A percentile compares a stretch with the other conserved stretches of the same genome.
Conservation (phyloP, 2,329 filamentous ascomycete species). For the Chalaropsis thielavioides region DNA sequence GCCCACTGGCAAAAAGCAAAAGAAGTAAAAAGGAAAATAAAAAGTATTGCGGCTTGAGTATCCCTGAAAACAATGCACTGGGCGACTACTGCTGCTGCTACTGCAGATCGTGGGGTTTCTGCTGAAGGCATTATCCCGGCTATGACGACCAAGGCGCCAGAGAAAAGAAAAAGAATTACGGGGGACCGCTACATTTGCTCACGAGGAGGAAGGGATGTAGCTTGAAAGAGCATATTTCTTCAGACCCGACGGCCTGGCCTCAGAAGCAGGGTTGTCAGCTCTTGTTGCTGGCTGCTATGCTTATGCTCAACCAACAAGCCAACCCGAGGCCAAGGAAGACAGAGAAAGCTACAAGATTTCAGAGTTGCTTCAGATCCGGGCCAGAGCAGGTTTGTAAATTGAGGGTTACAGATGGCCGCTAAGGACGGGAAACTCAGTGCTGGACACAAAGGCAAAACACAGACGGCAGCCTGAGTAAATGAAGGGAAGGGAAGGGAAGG, state of each 20-base stretch:
- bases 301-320: neutral
- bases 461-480: neutral
- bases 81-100: neutral
- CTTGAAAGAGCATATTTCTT: neutral
- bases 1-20: neutral
- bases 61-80: neutral
- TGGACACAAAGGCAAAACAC: slow-evolving; percentile 1
- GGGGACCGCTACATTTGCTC: neutral
- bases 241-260: neutral
- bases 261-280: neutral
- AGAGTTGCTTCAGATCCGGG: neutral
- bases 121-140: neutral
- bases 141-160: neutral
- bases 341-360: too few species aligned
- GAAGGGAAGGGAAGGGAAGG: neutral
- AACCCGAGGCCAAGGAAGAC: too few species aligned
- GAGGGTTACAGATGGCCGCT: slow-evolving; percentile 3
- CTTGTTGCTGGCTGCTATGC: too few species aligned
- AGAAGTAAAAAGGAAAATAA: too few species aligned
- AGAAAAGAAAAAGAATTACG: neutral
- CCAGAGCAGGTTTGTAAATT: neutral
- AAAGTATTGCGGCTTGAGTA: neutral
- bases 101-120: neutral
- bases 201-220: neutral
- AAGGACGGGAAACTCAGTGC: neutral